Evolutionary conservation across 352 stramenopile species (phyloP).

Genomic region (Thalassiosira mediterranea): DNA sequence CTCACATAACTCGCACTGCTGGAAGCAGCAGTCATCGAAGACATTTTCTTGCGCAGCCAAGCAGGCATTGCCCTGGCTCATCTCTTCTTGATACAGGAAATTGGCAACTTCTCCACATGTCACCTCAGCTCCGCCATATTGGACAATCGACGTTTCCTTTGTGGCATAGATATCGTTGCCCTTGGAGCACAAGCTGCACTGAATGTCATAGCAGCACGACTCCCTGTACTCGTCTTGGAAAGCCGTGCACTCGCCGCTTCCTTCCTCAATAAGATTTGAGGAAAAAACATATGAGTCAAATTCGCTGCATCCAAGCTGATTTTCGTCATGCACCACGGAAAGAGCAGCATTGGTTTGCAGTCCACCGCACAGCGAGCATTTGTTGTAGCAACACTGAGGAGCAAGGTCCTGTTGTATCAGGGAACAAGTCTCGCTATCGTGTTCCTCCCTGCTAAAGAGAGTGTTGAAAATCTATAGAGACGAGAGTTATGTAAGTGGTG

Average conservation of each 20-base stretch:
- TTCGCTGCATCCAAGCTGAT: slow-evolving; percentile 56
- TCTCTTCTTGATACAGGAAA: slow-evolving; percentile 56
- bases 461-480: slow-evolving; percentile 68
- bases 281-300: slow-evolving; percentile 65
- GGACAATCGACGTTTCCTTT: slow-evolving; percentile 43
- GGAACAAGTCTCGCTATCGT: slow-evolving; percentile 52
- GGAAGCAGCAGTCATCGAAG: slow-evolving; percentile 45
- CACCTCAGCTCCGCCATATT: slow-evolving; percentile 40
- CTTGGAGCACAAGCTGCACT: slow-evolving; percentile 57
- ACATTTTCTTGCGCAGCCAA: slow-evolving; percentile 44
- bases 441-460: slow-evolving; percentile 56
- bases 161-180: slow-evolving; percentile 43
- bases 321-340: slow-evolving; percentile 50
- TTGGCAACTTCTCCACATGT: slow-evolving; percentile 54
- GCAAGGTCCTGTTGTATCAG: slow-evolving; percentile 47
- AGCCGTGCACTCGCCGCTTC: slow-evolving; percentile 38
- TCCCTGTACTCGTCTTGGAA: slow-evolving; percentile 53
- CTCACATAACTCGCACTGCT: slow-evolving; percentile 56
- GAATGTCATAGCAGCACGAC: slow-evolving; percentile 58
- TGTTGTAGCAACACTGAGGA: slow-evolving; percentile 55
- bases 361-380: slow-evolving; percentile 53
- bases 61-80: slow-evolving; percentile 58
- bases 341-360: slow-evolving; percentile 51
- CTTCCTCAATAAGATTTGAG: slow-evolving; percentile 50
- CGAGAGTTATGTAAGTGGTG: no score